A percentile compares a stretch with the other conserved stretches of the same genome.
Conservation (phyloP, 1,284 basidiomycete species). For the Porogramme epimiltina region DNA sequence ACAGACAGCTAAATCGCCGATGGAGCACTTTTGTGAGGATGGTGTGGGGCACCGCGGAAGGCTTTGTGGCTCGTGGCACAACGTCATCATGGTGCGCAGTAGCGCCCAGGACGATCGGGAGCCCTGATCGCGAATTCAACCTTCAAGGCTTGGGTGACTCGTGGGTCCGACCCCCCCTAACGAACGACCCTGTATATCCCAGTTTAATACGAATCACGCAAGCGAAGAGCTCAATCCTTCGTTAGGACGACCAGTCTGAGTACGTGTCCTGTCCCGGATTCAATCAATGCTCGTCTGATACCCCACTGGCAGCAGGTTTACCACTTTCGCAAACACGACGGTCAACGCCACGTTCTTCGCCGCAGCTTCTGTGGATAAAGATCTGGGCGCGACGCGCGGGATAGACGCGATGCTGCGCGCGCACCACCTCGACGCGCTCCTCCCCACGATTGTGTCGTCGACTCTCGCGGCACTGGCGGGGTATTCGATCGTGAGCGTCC, state of each 20-base stretch:
- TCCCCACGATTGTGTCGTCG: conserved; percentile 50
- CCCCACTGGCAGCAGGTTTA: conserved; percentile 32
- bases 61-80: no score
- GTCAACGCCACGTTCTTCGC: conserved; percentile 40
- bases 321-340: conserved; percentile 38
- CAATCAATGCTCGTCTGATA: no score
- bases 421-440: conserved; percentile 53
- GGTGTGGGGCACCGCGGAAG: no score
- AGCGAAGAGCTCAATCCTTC: conserved; percentile 42
- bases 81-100: no score
- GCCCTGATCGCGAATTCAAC: no score
- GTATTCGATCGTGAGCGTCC: conserved; percentile 63
- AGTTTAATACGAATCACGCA: conserved; percentile 44
- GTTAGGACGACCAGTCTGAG: conserved; percentile 41
- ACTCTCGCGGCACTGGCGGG: conserved; percentile 50
- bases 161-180: no score
- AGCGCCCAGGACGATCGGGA: no score
- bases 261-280: conserved; percentile 20
- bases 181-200: no score
- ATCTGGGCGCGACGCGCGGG: conserved; percentile 41
- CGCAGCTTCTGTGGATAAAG: conserved; percentile 37
- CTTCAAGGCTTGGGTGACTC: no score
- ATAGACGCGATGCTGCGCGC: conserved; percentile 46
- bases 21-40: no score
- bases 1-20: no score